phyloP scores from a whole-genome alignment of 495 filamentous ascomycete genomes.

The Penicillium cosmopolitanum region DNA sequence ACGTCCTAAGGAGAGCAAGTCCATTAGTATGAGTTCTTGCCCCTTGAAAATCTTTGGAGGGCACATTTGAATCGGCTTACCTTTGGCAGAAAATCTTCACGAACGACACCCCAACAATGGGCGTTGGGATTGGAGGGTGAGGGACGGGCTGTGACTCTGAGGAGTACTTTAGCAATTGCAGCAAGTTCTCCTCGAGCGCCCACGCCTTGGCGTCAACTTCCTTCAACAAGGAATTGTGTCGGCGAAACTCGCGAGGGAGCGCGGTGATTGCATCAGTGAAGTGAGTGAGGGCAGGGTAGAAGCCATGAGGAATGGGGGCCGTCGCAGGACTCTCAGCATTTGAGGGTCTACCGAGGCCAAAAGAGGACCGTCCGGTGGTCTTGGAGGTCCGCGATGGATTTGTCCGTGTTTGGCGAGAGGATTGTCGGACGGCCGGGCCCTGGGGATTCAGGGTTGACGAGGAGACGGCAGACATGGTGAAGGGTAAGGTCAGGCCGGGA shows the following conservation, averaged over 20 bases:
- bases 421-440: conserved; percentile 50
- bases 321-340: conserved; percentile 37
- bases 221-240: conserved; percentile 92
- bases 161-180: conserved; percentile 68
- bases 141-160: conserved; percentile 57
- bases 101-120: conserved; percentile 43
- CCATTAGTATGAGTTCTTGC: conserved; percentile 11
- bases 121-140: conserved; percentile 42
- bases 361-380: conserved; percentile 56
- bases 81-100: conserved; percentile 43
- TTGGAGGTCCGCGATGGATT: conserved; percentile 63
- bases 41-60: not conserved
- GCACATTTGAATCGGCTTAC: conserved; percentile 23
- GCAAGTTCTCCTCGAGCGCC: conserved; percentile 62
- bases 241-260: conserved; percentile 89
- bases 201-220: conserved; percentile 92
- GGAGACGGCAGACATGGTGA: conserved; percentile 38
- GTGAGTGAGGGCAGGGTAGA: conserved; percentile 92
- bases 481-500: conserved; percentile 25
- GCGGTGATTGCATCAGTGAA: conserved; percentile 93
- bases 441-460: conserved; percentile 38
- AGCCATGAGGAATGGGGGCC: conserved; percentile 54
- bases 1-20: conserved; percentile 29
- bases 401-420: conserved; percentile 62
- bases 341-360: conserved; percentile 44